Evolutionary conservation across 2,329 filamentous ascomycete genomes (phyloP).

Genomic region (Cryphonectria carpinicola): DNA sequence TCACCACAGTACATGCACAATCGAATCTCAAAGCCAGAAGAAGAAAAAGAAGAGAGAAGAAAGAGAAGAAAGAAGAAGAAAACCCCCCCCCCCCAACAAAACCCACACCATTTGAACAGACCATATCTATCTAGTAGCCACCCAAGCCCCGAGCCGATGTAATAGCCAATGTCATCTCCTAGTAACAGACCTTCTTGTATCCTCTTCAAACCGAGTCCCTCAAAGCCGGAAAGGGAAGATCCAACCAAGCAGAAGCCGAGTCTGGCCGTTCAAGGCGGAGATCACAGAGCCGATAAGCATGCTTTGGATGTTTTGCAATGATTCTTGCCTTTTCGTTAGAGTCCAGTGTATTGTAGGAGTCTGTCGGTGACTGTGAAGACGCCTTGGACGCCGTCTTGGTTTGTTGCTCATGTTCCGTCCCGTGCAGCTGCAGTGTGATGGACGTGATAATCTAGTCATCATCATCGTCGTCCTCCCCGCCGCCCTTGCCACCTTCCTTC

Average conservation of each 20-base stretch:
- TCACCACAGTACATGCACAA: not conserved
- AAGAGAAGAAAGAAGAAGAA: not conserved
- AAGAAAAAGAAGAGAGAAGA: not conserved
- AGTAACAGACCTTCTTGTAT: not conserved
- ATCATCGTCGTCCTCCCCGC: constrained; percentile 54
- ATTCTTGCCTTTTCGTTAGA: not conserved
- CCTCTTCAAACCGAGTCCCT: not conserved
- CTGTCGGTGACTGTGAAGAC: not conserved
- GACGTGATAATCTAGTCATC: constrained; percentile 17
- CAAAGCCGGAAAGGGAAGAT: not conserved
- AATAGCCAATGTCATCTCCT: not conserved
- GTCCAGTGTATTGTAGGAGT: not conserved
- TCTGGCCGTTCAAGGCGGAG: not conserved
- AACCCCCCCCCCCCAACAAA: not conserved
- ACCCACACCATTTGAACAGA: not conserved
- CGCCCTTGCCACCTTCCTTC: constrained; percentile 70
- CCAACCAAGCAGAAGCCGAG: not conserved
- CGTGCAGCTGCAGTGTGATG: not conserved
- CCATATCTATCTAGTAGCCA: not conserved
- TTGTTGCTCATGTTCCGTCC: not conserved
- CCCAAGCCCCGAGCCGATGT: not conserved
- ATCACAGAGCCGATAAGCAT: not conserved
- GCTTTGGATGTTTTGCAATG: not conserved
- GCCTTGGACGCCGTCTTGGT: not conserved
- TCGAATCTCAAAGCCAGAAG: not conserved